Conservation (phyloP, 345 rosid genomes). For the Kernera saxatilis region DNA sequence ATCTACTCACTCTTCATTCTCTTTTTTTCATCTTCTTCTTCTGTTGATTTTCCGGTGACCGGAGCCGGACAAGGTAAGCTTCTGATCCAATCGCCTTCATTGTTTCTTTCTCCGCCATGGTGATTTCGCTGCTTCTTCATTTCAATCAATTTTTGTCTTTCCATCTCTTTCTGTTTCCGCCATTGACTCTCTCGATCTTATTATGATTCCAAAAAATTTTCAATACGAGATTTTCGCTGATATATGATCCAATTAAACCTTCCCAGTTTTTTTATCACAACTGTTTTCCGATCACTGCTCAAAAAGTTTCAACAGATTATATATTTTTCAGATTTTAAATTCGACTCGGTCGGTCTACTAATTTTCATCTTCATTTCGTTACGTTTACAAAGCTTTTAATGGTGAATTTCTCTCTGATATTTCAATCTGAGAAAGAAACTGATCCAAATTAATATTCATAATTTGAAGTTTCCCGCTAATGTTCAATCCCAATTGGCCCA, state of each 20-base stretch:
- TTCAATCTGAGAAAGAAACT: background rate
- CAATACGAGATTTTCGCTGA: background rate
- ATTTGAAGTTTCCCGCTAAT: conserved; percentile 23
- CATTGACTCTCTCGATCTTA: background rate
- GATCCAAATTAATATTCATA: background rate
- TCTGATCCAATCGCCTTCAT: background rate
- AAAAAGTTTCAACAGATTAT: background rate
- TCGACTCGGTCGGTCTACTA: background rate
- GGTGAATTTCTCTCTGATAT: background rate
- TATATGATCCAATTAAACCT: background rate
- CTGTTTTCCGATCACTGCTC: background rate
- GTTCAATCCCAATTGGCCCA: background rate
- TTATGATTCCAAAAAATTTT: background rate
- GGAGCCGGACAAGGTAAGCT: conserved; percentile 27
- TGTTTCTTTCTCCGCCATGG: background rate
- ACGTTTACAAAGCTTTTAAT: background rate
- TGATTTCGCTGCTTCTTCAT: background rate
- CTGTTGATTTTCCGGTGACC: conserved; percentile 16
- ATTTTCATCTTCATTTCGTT: background rate
- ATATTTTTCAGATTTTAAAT: background rate
- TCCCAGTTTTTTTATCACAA: background rate
- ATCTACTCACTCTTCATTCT: conserved; percentile 35
- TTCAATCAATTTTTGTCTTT: background rate
- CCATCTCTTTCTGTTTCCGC: background rate
- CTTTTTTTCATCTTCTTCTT: conserved; percentile 12